Conservation (phyloP, 1,139 yeast genomes). For the Williopsis jadinii region DNA sequence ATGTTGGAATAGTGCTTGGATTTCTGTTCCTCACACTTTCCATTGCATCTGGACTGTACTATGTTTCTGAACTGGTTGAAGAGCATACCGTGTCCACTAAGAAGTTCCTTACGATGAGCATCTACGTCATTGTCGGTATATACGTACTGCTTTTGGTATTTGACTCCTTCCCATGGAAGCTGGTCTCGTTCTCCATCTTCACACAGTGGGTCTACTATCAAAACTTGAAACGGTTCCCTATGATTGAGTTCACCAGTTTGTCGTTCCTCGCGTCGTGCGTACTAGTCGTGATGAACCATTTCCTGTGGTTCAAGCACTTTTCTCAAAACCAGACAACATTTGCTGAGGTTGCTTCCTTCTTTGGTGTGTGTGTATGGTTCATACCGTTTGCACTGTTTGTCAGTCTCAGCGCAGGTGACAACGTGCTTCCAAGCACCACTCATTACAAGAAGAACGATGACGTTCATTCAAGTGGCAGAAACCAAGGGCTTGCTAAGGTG, state of each 20-base stretch:
- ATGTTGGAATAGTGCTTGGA: slow-evolving; percentile 67
- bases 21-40: slow-evolving; percentile 66
- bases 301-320: slow-evolving; percentile 85
- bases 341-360: slow-evolving; percentile 86
- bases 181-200: slow-evolving; percentile 56
- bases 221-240: slow-evolving; percentile 77
- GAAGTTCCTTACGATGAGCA: slow-evolving; percentile 54
- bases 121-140: slow-evolving; percentile 48
- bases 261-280: slow-evolving; percentile 65
- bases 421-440: slow-evolving; percentile 58
- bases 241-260: slow-evolving; percentile 67
- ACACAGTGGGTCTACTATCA: slow-evolving; percentile 70
- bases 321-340: slow-evolving; percentile 61
- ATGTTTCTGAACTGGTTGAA: slow-evolving; percentile 86
- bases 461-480: slow-evolving; percentile 24
- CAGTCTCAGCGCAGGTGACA: slow-evolving; percentile 88
- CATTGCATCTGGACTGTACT: slow-evolving; percentile 85
- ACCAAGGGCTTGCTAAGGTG: slow-evolving; percentile 57
- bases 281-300: slow-evolving; percentile 74
- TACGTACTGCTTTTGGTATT: slow-evolving; percentile 53
- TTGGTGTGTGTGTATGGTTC: slow-evolving; percentile 91
- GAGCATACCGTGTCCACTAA: slow-evolving; percentile 87
- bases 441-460: slow-evolving; percentile 23
- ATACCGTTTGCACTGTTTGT: slow-evolving; percentile 91
- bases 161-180: slow-evolving; percentile 72